These are phyloP conservation scores for Mycena sanguinolenta DNA, from an alignment of 768 basidiomycete genomes.

Conservation along the genomic window DNA sequence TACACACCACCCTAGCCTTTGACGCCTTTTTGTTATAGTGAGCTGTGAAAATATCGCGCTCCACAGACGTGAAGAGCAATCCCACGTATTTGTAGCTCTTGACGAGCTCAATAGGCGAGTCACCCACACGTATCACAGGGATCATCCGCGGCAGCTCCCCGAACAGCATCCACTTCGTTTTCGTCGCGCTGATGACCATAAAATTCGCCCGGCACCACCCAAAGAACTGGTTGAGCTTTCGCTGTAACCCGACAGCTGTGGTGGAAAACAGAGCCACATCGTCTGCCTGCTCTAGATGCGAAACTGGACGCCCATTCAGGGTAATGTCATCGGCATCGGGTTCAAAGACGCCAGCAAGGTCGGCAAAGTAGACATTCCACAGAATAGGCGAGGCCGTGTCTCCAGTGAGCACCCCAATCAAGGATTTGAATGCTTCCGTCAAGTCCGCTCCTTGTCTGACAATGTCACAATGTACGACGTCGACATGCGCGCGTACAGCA, in stretches of 20 bases:
- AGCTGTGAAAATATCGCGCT: neutral
- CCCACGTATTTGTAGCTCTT: slow-evolving; percentile 6
- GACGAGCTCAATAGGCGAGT: neutral
- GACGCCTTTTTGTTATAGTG: neutral
- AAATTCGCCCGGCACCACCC: slow-evolving; percentile 32
- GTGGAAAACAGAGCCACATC: slow-evolving; percentile 42
- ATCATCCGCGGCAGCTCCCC: slow-evolving; percentile 16
- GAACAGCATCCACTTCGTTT: slow-evolving; percentile 40
- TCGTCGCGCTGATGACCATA: slow-evolving; percentile 41
- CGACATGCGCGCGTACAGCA: slow-evolving; percentile 11
- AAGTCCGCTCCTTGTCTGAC: neutral
- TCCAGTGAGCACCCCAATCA: slow-evolving; percentile 28
- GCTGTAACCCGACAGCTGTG: slow-evolving; percentile 33
- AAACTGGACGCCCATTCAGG: slow-evolving; percentile 23
- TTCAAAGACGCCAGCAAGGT: slow-evolving; percentile 10
- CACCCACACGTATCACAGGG: slow-evolving; percentile 8
- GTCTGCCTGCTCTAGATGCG: slow-evolving; percentile 44
- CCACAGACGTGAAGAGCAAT: neutral
- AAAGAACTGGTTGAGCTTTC: too few relatives aligned
- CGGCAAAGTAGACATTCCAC: slow-evolving; percentile 1
- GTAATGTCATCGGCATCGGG: slow-evolving; percentile 35
- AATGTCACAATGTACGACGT: slow-evolving; percentile 17
- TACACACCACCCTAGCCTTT: neutral
- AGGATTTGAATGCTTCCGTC: slow-evolving; percentile 30
- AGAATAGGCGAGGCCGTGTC: slow-evolving; percentile 29